These are phyloP conservation scores for Mortierella polycephala DNA, from an alignment of 371 early-diverging fungal genomes.

Conservation along the genomic window DNA sequence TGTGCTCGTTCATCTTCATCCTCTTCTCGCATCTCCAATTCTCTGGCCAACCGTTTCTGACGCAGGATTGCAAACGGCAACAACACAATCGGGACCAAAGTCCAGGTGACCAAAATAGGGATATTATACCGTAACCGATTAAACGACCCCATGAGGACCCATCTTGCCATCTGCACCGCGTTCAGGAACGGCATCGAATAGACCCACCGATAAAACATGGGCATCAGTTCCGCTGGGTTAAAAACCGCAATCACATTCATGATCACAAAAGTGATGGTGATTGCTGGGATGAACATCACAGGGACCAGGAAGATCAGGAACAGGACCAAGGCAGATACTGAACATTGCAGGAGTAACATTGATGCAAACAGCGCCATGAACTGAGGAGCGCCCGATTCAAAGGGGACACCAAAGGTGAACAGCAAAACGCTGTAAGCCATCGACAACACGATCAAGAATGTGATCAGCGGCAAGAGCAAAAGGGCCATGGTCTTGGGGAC, in stretches of 20 bases:
- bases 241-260: constrained; percentile 53
- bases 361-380: constrained; percentile 37
- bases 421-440: constrained; percentile 34
- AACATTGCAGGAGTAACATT: constrained; percentile 40
- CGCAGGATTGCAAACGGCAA: constrained; percentile 42
- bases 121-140: constrained; percentile 36
- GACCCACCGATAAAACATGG: constrained; percentile 38
- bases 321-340: constrained; percentile 40
- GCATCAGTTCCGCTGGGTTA: constrained; percentile 45
- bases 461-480: constrained; percentile 17
- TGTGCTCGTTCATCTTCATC: constrained; percentile 1
- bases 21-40: constrained; percentile 12
- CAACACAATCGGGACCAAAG: constrained; percentile 27
- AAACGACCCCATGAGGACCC: constrained; percentile 46
- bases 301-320: constrained; percentile 48
- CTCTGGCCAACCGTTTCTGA: constrained; percentile 34
- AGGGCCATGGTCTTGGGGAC: constrained; percentile 21
- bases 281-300: constrained; percentile 33
- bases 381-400: constrained; percentile 13
- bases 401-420: constrained; percentile 40
- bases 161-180: constrained; percentile 43
- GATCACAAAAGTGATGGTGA: constrained; percentile 50
- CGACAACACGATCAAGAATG: constrained; percentile 26
- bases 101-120: constrained; percentile 31
- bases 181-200: constrained; percentile 54